Evolutionary conservation across 306 rosid genomes (phyloP), one percentile per base, ranked within the genome.

Genomic region (Pterocarpus santalinus): DNA sequence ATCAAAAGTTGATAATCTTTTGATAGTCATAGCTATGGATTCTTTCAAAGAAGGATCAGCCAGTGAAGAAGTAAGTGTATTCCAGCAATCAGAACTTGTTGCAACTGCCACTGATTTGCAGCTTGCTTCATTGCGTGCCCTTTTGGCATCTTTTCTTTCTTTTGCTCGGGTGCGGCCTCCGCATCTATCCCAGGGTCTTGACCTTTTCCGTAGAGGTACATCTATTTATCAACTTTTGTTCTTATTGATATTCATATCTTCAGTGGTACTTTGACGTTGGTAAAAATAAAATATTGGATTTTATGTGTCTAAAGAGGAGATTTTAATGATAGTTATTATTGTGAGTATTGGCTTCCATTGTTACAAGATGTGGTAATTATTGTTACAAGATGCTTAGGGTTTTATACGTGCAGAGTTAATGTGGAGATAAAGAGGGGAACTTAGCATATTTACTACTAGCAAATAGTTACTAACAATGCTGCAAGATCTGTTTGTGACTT

Each of bases 141-240:
- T 95, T 70, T 85, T 88, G 87, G 93, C 92, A 33, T 93, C 99
- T 55, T 88, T 95, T 57, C 89, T 91, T 57, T 95, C 98, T 5
- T 88, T 90, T 67, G 84, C 84, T 47, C 88, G 22, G 73, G 76
- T 69, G 5, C 88, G 87, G 34, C 85, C 98, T 58, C 91, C 92
- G 53, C 83, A 85, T 88, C 82, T 95, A 71, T 81, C 92, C 64
- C 91, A 87, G 90, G 97, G 99, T 82, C 92, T 95, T 63, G 97
- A 89, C 85, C 94, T 95, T 81, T 91, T 93, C 72, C 86, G 83
- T 9, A 87, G 82, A 88, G 99, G 99, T 95, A 89, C 82, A 62
- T 84, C 60, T 77, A 49, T 52, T 47, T 38, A 51, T 49, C 64
- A 49, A 34, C 14, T 56, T 62, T 65, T 49, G 10, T 73, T 72